Conservation (phyloP, 2,329 filamentous ascomycete species). For the Eutypella sp. region DNA sequence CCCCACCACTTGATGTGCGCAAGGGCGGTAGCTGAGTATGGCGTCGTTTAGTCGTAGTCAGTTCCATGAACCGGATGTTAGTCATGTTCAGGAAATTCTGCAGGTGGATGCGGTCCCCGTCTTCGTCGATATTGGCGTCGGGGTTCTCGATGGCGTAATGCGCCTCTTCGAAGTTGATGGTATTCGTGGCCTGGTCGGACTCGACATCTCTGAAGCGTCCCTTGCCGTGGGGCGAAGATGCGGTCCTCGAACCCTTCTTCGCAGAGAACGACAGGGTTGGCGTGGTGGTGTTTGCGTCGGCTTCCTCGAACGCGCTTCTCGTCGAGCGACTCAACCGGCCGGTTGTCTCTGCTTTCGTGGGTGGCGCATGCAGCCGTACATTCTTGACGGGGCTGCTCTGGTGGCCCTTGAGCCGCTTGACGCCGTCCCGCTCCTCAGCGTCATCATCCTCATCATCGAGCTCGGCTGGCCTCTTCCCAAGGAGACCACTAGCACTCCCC, state of each 20-base stretch:
- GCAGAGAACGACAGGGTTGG: slow-evolving; percentile 45
- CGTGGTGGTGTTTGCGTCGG: slow-evolving; percentile 29
- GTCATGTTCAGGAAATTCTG: slow-evolving; percentile 94
- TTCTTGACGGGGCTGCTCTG: slow-evolving; percentile 75
- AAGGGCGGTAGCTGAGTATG: slow-evolving; percentile 66
- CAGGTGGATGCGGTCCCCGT: slow-evolving; percentile 66
- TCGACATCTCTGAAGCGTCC: slow-evolving; percentile 50
- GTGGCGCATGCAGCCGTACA: slow-evolving; percentile 63
- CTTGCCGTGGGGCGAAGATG: slow-evolving; percentile 52
- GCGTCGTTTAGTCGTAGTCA: slow-evolving; percentile 91
- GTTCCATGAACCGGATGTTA: slow-evolving; percentile 95
- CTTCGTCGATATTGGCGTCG: slow-evolving; percentile 43
- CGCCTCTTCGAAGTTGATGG: slow-evolving; percentile 40
- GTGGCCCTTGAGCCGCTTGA: slow-evolving; percentile 67
- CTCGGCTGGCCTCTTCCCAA: slow-evolving; percentile 70
- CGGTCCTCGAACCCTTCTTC: slow-evolving; percentile 32
- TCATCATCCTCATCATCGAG: slow-evolving; percentile 62
- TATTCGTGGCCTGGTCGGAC: slow-evolving; percentile 40
- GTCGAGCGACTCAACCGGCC: slow-evolving; percentile 51
- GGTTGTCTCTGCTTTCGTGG: slow-evolving; percentile 60
- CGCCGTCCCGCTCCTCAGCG: slow-evolving; percentile 51
- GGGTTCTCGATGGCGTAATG: slow-evolving; percentile 35
- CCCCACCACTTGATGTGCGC: slow-evolving; percentile 36
- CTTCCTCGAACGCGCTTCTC: slow-evolving; percentile 41
- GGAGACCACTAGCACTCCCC: slow-evolving; percentile 65